Evolutionary conservation across 78 protist species (phyloP).

Genomic region (Dictyostelium purpureum): DNA sequence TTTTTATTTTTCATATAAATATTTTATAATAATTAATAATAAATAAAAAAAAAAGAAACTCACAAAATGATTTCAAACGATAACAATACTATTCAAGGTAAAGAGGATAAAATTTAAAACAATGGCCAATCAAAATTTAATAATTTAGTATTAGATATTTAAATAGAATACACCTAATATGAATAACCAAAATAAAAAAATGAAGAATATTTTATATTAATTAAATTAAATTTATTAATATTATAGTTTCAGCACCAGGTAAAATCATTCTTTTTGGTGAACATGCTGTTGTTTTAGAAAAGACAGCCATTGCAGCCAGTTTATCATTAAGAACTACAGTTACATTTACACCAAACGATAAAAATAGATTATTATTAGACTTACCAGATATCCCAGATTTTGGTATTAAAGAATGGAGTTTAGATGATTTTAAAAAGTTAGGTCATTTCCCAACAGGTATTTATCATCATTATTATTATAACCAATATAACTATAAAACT

Average conservation of each 20-base stretch:
- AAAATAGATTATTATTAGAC: background rate
- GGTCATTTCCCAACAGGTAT: constrained; percentile 12
- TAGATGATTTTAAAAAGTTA: background rate
- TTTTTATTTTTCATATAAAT: no score
- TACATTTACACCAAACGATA: background rate
- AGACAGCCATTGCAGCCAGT: constrained; percentile 77
- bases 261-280: constrained; percentile 88
- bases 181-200: background rate
- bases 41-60: background rate
- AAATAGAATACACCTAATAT: background rate
- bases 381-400: constrained; percentile 41
- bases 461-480: background rate
- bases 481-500: background rate
- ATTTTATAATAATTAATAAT: no score
- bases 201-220: background rate
- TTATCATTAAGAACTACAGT: constrained; percentile 52
- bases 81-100: background rate
- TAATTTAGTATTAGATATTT: no score
- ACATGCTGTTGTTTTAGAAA: constrained; percentile 88
- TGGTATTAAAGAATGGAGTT: background rate
- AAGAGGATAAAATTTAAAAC: no score
- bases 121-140: background rate
- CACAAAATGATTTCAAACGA: background rate
- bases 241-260: constrained; percentile 84
- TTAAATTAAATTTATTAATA: background rate